Evolutionary conservation across 352 stramenopile genomes (phyloP), one percentile per base, ranked within the genome.

Genomic region (Globisporangium uncinulatum): DNA sequence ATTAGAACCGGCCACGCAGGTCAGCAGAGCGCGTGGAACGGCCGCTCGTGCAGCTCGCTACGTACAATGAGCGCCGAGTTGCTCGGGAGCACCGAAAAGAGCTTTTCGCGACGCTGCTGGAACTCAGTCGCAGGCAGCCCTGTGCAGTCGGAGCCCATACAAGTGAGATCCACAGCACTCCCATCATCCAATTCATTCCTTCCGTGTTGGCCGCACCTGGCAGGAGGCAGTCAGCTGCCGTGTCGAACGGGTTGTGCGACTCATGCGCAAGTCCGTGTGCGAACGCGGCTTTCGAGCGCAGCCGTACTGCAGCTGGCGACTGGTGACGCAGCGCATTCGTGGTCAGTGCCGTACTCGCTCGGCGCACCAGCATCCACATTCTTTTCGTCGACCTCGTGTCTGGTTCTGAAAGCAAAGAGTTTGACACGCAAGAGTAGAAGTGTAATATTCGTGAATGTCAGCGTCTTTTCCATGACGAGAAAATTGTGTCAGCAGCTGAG

Each of bases 11-110:
- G 24, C 14, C 5, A 43, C 4, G 32, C 41, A 58, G 2, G n/a
- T n/a, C 34, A 29, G 10, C 52, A 39, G 7, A n/a, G 37, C 36
- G 49, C 37, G 4, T 52, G 41, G 36, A 31, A 20, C 20, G 17
- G 8, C 9, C 1, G 42, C 17, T 8, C 24, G 3, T 6, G 42
- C 6, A 13, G 17, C 17, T 21, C 24, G 21, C 24, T 19, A 51
- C 69, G 59, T 66, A 85, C 72, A 56, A 93, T 79, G 34, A 93
- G 67, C 48, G 79, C 81, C 45, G 83, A 87, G 67, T 94, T 82
- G 49, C 83, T 61, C 1, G 83, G 79, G 62, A 94, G 61, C 5
- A 65, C 69, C 4, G 79, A 70, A 51, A 94, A 79, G 37, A 91
- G 62, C 19, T 80, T 77, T 34, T 70, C 62, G 10, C 83, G 79